Conservation (phyloP, 73 alveolate genomes). For the Breviolum minutum region DNA sequence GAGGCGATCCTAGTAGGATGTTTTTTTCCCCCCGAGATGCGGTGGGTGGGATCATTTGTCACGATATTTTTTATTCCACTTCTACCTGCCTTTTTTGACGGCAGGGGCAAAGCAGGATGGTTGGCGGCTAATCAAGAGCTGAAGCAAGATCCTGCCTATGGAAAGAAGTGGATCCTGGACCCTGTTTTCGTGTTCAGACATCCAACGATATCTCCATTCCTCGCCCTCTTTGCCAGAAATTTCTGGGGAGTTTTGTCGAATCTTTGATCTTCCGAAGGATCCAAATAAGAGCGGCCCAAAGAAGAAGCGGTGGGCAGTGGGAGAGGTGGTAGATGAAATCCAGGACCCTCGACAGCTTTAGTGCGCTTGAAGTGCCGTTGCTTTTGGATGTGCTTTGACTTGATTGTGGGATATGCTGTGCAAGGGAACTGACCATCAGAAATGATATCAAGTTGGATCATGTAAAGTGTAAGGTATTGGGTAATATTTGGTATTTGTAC, state of each 20-base stretch:
- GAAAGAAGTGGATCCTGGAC: conserved; percentile 84
- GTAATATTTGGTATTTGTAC: background rate
- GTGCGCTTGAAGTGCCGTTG: no score
- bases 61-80: background rate
- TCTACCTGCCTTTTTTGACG: background rate
- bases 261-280: background rate
- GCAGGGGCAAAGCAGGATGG: conserved; percentile 72
- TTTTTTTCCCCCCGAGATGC: no score
- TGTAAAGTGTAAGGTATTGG: background rate
- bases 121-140: conserved; percentile 72
- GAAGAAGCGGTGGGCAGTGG: conserved; percentile 47
- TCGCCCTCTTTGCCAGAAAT: background rate
- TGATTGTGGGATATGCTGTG: no score
- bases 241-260: background rate
- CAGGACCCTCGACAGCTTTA: conserved; percentile 20
- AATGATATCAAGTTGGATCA: background rate
- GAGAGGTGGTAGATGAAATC: conserved; percentile 74
- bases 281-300: conserved; percentile 30
- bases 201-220: no score
- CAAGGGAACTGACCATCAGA: no score
- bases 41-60: background rate
- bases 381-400: no score
- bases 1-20: background rate
- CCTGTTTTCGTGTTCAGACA: background rate
- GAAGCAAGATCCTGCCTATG: conserved; percentile 74